Evolutionary conservation across 768 basidiomycete species (phyloP).

Genomic region (Guyanaporus albipodus): DNA sequence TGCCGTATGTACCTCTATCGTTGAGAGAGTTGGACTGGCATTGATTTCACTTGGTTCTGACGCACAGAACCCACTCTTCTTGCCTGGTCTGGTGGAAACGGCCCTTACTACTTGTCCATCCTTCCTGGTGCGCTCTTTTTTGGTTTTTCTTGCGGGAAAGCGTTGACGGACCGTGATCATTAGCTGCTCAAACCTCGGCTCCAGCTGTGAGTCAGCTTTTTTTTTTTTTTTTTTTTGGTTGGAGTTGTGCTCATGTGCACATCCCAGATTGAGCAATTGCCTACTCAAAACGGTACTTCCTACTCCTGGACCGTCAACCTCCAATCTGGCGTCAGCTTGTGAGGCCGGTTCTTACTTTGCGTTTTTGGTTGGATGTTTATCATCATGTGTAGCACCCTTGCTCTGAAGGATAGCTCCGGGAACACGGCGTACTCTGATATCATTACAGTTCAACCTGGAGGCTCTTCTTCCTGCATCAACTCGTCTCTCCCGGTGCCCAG

Average conservation of each 20-base stretch:
- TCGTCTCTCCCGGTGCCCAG: conserved; percentile 13
- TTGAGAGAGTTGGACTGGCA: background rate
- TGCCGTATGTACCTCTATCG: conserved; percentile 52
- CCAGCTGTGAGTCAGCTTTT: conserved; percentile 41
- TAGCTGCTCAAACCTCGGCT: conserved; percentile 53
- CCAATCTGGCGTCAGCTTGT: conserved; percentile 44
- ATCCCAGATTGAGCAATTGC: conserved; percentile 52
- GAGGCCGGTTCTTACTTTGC: background rate
- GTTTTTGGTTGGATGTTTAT: background rate
- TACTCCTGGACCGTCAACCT: conserved; percentile 58
- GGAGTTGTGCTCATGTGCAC: conserved; percentile 9
- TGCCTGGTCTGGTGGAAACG: conserved; percentile 46
- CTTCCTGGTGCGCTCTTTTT: conserved; percentile 46
- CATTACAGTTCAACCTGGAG: conserved; percentile 40
- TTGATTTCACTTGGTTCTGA: conserved; percentile 1
- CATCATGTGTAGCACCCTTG: conserved; percentile 41
- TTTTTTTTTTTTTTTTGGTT: background rate
- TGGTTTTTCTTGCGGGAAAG: background rate
- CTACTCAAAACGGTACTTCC: conserved; percentile 37
- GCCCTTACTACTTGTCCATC: conserved; percentile 58
- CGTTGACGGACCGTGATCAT: background rate
- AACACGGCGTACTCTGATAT: conserved; percentile 47
- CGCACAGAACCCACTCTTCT: conserved; percentile 55
- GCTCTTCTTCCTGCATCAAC: conserved; percentile 32
- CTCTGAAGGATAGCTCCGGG: conserved; percentile 59